Evolutionary conservation across 1,284 basidiomycete genomes (phyloP), one percentile per base, ranked within the genome.

Genomic region (Limonomyces culmigenus): DNA sequence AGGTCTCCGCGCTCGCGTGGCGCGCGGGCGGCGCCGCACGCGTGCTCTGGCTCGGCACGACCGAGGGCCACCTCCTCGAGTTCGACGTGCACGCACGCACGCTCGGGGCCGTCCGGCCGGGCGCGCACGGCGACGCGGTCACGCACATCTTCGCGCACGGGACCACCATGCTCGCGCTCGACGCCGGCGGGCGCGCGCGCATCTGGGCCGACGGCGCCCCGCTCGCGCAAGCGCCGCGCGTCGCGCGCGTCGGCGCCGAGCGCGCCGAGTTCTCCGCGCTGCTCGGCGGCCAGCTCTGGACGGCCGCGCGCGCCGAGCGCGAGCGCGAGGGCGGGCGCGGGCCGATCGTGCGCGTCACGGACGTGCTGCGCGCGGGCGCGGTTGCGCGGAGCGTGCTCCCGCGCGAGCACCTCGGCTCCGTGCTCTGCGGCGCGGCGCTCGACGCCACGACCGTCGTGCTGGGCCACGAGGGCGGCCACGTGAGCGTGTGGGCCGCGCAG

Each of bases 381-480:
- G 49, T 61, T 2, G 65, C 60, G 2, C 60, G 63, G 32, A 58
- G 65, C 2, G 48, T 80, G 16, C 51, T 68, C 36, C 73, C 68
- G 3, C 62, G 53, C 16, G 74, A 83, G 45, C 62, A 71, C 41
- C 60, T 81, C 33, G 92, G 92, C 1, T 65, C 80, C 0, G 83
- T 95, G 11, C 86, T 83, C 0, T 73, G 76, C 19, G 88, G 80
- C 0, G 73, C 89, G 0, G 59, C 86, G 17, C 56, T 97, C 4
- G 79, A 85, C 0, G 66, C 76, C 0, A 59, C 70, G 8, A 74
- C 77, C 14, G 78, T 87, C 19, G 97, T 78, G 47, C 62, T 98
- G n/a, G 89, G 85, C 0, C 93, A 98, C 48, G 92, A 97, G 53
- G 88, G 84, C 31, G 95, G 93, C 0, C 80, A 67, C 46, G 63